Evolutionary conservation across 2,329 filamentous ascomycete species (phyloP).

Genomic region (Rutstroemia sydowiana): DNA sequence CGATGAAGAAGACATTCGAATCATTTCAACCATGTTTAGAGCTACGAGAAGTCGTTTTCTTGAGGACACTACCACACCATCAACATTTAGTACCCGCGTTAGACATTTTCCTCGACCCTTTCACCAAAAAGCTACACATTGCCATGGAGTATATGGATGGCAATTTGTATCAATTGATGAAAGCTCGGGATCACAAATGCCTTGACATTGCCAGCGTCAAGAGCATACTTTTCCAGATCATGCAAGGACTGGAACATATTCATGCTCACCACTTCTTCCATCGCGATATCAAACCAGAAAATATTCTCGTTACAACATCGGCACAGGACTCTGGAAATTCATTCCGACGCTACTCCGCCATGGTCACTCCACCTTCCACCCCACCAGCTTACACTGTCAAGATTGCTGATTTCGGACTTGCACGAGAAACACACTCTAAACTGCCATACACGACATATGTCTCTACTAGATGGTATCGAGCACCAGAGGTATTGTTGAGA

Average conservation of each 20-base stretch:
- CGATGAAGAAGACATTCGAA: conserved; percentile 99
- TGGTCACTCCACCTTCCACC: conserved; percentile 91
- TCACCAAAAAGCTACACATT: conserved; percentile 94
- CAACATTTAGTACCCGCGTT: conserved; percentile 92
- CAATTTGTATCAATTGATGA: conserved; percentile 98
- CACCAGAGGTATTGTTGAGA: conserved; percentile 85
- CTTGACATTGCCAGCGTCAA: conserved; percentile 89
- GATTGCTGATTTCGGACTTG: conserved; percentile 95
- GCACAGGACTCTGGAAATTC: conserved; percentile 69
- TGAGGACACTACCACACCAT: conserved; percentile 80
- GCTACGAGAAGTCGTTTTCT: conserved; percentile 92
- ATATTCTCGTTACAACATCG: conserved; percentile 93
- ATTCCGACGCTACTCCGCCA: conserved; percentile 84
- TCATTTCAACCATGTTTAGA: conserved; percentile 86
- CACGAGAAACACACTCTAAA: conserved; percentile 95
- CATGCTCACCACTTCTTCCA: conserved; percentile 97
- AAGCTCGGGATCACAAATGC: conserved; percentile 89
- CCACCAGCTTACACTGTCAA: conserved; percentile 94
- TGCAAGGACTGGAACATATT: conserved; percentile 93
- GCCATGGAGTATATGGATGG: conserved; percentile 99
- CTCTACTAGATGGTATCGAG: conserved; percentile 91
- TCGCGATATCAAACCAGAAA: conserved; percentile 98
- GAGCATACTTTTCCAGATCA: conserved; percentile 95
- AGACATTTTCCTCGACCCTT: conserved; percentile 96
- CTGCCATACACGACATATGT: conserved; percentile 97